Conservation (phyloP, 768 basidiomycete genomes). For the Termitomyces sp. region DNA sequence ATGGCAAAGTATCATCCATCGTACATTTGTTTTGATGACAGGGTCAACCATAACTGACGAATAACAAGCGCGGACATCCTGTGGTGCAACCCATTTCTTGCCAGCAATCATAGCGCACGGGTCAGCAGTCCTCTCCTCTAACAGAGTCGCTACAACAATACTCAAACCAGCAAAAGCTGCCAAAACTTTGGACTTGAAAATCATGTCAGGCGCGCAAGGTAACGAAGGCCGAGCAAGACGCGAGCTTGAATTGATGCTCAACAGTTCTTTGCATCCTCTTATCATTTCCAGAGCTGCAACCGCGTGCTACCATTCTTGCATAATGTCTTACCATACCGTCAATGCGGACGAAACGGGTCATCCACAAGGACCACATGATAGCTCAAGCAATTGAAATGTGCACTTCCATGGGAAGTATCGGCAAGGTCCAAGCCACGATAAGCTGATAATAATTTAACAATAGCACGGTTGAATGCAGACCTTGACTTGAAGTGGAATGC, state of each 20-base stretch:
- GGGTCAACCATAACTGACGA: slow-evolving; percentile 42
- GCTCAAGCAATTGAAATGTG: background rate
- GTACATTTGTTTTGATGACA: slow-evolving; percentile 44
- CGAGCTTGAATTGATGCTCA: background rate
- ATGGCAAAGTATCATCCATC: slow-evolving; percentile 8
- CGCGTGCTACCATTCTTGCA: background rate
- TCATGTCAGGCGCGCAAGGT: slow-evolving; percentile 1
- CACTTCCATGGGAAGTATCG: background rate
- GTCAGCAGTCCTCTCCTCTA: slow-evolving; percentile 21
- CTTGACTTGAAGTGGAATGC: no score
- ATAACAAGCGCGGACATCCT: slow-evolving; percentile 46
- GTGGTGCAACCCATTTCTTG: slow-evolving; percentile 49
- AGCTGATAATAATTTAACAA: background rate
- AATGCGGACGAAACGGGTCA: slow-evolving; percentile 2
- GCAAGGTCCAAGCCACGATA: background rate
- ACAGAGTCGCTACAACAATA: slow-evolving; percentile 3
- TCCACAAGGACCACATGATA: background rate
- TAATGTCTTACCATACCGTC: background rate
- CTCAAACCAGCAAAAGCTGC: slow-evolving; percentile 6
- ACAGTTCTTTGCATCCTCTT: background rate
- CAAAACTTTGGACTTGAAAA: slow-evolving; percentile 3
- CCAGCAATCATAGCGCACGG: slow-evolving; percentile 49
- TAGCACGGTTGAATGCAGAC: background rate
- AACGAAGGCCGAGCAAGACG: background rate
- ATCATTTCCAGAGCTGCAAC: background rate